phyloP scores from a whole-genome alignment of 352 stramenopile species.

The Pseudoperonospora humuli region DNA sequence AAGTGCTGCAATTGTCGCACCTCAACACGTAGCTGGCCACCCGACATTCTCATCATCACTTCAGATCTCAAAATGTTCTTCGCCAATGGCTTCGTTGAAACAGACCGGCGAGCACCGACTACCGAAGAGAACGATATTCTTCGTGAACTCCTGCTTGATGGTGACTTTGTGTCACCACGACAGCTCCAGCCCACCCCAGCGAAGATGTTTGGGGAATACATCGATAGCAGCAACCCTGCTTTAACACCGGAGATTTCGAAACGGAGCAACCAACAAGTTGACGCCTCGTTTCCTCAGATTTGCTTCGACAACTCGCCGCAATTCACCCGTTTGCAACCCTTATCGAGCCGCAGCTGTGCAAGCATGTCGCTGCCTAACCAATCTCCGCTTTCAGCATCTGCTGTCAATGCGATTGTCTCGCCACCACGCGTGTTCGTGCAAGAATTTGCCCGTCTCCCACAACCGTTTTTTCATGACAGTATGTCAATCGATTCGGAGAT shows the following conservation, averaged over 20 bases:
- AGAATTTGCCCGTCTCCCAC: slow-evolving; percentile 53
- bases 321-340: slow-evolving; percentile 47
- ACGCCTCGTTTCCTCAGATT: slow-evolving; percentile 65
- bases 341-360: slow-evolving; percentile 42
- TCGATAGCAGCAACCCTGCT: slow-evolving; percentile 10
- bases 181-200: slow-evolving; percentile 39
- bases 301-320: slow-evolving; percentile 58
- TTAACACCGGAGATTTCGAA: slow-evolving; percentile 26
- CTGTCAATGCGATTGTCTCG: slow-evolving; percentile 67
- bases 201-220: slow-evolving; percentile 26
- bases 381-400: slow-evolving; percentile 35
- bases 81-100: slow-evolving; percentile 57
- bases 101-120: slow-evolving; percentile 37
- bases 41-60: slow-evolving; percentile 7
- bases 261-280: slow-evolving; percentile 42
- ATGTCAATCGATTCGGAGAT: slow-evolving; percentile 23
- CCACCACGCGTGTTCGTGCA: slow-evolving; percentile 70
- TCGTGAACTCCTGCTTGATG: slow-evolving; percentile 61
- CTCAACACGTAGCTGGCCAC: slow-evolving; percentile 23
- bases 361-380: slow-evolving; percentile 31
- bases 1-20: slow-evolving; percentile 18
- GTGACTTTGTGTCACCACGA: slow-evolving; percentile 57
- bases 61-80: slow-evolving; percentile 52
- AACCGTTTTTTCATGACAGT: slow-evolving; percentile 61
- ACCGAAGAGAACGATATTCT: slow-evolving; percentile 70